Base-by-base conservation (phyloP, 306 rosid genomes). In the Trifolium pratense region DNA sequence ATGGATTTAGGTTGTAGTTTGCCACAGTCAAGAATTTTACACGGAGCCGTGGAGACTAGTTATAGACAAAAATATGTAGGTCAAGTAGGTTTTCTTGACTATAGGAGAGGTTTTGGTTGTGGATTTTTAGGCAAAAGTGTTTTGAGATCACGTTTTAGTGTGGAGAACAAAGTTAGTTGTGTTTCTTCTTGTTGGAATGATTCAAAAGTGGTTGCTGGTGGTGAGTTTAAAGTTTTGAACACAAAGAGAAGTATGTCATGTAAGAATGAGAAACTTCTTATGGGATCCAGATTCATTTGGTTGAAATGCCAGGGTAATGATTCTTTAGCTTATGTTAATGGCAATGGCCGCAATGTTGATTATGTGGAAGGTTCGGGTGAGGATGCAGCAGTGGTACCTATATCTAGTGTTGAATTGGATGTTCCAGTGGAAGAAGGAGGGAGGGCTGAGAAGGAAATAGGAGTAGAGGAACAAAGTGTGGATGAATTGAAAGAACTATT, bases 261-360 rank as follows among this genome's bases (percentile, higher is more conserved):
- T 68, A 79, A 68, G 65, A 72, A 59, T 55, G 75, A 52, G 53
- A 72, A 34, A 68, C 66, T 49, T 74, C 60, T 81, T 9, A 74
- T 34, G 76, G 84, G 80, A 56, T 73, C 86, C 56, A 84, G 88
- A 80, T 70, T 63, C 16, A 76, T 87, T 79, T 78, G 85, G 87
- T 79, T 79, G 0, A 86, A 67, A 84, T 95, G 99, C 66, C 99
- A 91, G 90, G 82, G 86, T 68, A 86, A 78, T 84, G 99, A 95
- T 79, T 95, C 99, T 59, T 77, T 88, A 64, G 91, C 95, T 43
- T 88, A 84, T 85, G 87, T 87, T 55, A 78, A 86, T 79, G 97
- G 97, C 26, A 90, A 83, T 74, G 84, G 89, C 71, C 79, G 84
- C 66, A 91, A 70, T 79, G 84, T 85, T 34, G 97, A 91, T 60